A percentile compares a stretch with the other conserved stretches of the same genome.
Evolutionary conservation across 352 stramenopile species (phyloP).

Genomic region (Globisporangium echinulatum): DNA sequence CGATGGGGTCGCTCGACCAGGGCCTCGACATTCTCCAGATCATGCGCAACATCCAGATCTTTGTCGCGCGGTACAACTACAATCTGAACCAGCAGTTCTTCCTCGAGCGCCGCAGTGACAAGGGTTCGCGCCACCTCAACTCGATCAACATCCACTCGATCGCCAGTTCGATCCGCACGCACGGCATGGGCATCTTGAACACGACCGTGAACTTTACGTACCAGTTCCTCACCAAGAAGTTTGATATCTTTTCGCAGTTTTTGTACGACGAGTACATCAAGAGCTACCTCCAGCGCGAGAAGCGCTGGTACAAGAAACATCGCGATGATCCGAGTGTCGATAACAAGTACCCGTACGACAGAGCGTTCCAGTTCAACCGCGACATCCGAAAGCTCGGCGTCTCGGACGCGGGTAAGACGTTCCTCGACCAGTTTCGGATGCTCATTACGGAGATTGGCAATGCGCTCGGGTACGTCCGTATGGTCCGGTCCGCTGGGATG

Average conservation of each 20-base stretch:
- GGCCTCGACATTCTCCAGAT: constrained; percentile 93
- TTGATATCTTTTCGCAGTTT: constrained; percentile 90
- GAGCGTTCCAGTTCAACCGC: constrained; percentile 91
- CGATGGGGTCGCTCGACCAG: constrained; percentile 90
- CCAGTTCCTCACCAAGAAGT: constrained; percentile 90
- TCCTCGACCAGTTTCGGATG: constrained; percentile 88
- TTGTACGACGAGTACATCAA: constrained; percentile 94
- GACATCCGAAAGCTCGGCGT: constrained; percentile 85
- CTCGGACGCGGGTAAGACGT: constrained; percentile 82
- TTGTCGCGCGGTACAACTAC: constrained; percentile 90
- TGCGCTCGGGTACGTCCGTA: constrained; percentile 90
- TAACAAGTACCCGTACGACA: constrained; percentile 90
- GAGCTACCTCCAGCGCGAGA: constrained; percentile 89
- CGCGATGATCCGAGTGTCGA: constrained; percentile 85
- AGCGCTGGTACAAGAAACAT: constrained; percentile 92
- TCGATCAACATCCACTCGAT: constrained; percentile 93
- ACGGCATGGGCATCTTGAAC: constrained; percentile 94
- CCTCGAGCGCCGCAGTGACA: constrained; percentile 87
- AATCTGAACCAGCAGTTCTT: constrained; percentile 96
- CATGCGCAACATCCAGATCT: constrained; percentile 94
- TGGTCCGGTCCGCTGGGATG: constrained; percentile 90
- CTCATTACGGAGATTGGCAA: constrained; percentile 92
- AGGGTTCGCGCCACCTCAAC: constrained; percentile 89
- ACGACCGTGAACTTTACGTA: constrained; percentile 95
- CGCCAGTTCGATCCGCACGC: constrained; percentile 87